Percentiles rank a stretch among this genome's conserved stretches.
phyloP scores from a whole-genome alignment of 345 rosid species.

The Erodium maritimum region DNA sequence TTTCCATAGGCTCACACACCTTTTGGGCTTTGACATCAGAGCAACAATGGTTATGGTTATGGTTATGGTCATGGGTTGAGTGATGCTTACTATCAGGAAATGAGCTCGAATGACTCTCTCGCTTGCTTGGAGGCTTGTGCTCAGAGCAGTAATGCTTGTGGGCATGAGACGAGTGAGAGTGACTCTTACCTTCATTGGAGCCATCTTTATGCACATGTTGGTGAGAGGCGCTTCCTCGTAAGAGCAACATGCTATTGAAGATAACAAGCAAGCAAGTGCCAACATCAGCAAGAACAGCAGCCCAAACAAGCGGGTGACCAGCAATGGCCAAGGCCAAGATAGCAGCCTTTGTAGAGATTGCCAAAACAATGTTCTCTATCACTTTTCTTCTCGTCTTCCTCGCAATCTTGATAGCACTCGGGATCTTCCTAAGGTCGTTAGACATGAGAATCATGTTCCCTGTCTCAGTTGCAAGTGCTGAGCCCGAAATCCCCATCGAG shows the following conservation, averaged over 20 bases:
- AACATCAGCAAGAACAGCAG: constrained; percentile 77
- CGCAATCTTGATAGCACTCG: constrained; percentile 50
- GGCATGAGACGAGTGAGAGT: no score
- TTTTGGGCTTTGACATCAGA: neutral
- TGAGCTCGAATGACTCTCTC: no score
- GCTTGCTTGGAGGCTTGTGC: no score
- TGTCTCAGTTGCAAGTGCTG: constrained; percentile 79
- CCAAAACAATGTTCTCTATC: constrained; percentile 48
- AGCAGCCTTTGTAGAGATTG: constrained; percentile 48
- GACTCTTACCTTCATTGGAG: no score
- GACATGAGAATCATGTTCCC: constrained; percentile 78
- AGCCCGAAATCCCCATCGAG: constrained; percentile 86
- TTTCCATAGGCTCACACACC: no score
- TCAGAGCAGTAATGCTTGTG: no score
- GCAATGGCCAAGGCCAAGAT: constrained; percentile 62
- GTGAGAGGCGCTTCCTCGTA: constrained; percentile 26
- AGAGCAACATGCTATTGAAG: constrained; percentile 64
- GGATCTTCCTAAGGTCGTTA: constrained; percentile 63
- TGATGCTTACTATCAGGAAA: neutral
- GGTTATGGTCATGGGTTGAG: constrained; percentile 7
- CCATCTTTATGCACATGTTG: no score
- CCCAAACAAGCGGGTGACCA: constrained; percentile 84
- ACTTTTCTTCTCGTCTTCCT: constrained; percentile 53
- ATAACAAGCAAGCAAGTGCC: constrained; percentile 86
- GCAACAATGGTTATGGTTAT: constrained; percentile 8